These are phyloP conservation scores for Pichia occidentalis DNA, from an alignment of 805 yeast species.

Conservation along the genomic window DNA sequence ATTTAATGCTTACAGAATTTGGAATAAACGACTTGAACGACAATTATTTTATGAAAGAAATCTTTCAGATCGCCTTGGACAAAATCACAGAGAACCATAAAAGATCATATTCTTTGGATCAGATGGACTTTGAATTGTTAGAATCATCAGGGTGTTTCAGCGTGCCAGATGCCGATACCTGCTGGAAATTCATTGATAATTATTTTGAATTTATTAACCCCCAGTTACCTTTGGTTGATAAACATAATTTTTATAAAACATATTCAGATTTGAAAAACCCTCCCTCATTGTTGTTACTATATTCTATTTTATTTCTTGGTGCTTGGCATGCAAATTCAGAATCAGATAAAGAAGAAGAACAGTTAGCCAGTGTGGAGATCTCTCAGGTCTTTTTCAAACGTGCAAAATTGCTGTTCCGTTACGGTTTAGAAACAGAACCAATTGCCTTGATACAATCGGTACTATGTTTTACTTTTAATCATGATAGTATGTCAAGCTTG, in stretches of 20 bases:
- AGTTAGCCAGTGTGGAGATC: constrained; percentile 40
- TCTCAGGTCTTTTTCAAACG: constrained; percentile 31
- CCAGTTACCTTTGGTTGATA: constrained; percentile 66
- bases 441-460: constrained; percentile 56
- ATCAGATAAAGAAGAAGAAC: constrained; percentile 40
- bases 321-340: constrained; percentile 54
- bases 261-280: constrained; percentile 52
- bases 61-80: constrained; percentile 16
- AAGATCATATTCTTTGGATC: constrained; percentile 23
- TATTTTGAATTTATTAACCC: constrained; percentile 57
- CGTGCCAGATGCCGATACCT: constrained; percentile 56
- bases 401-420: constrained; percentile 60
- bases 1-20: constrained; percentile 12
- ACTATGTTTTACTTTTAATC: constrained; percentile 21
- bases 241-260: constrained; percentile 51
- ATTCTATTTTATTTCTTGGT: constrained; percentile 62
- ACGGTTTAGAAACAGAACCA: constrained; percentile 63
- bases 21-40: constrained; percentile 4
- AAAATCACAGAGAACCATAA: constrained; percentile 16
- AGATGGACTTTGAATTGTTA: constrained; percentile 54
- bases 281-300: constrained; percentile 55
- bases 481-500: constrained; percentile 22
- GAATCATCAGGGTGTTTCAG: constrained; percentile 63
- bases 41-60: constrained; percentile 25
- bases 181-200: constrained; percentile 53